A percentile compares a stretch with the other conserved stretches of the same genome.
These are phyloP conservation scores for Kodamaea kakaduensis DNA, from an alignment of 805 yeast species.

Conservation along the genomic window DNA sequence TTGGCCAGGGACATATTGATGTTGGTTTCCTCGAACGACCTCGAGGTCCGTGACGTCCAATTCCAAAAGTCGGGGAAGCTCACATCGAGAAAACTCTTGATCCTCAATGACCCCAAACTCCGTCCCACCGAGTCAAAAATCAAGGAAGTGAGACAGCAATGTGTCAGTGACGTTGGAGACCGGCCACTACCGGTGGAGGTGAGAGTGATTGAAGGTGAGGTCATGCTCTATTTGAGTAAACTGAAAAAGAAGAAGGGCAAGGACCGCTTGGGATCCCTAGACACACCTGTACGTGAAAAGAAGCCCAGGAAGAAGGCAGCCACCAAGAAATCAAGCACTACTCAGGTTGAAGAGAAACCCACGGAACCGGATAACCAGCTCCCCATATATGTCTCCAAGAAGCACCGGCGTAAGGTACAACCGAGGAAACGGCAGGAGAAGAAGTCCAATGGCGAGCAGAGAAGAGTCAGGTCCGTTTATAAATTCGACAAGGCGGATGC, in stretches of 20 bases:
- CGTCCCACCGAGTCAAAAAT: constrained; percentile 29
- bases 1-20: constrained; percentile 34
- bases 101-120: constrained; percentile 23
- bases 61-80: constrained; percentile 25
- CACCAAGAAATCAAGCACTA: neutral
- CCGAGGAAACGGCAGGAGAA: constrained; percentile 9
- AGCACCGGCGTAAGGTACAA: constrained; percentile 16
- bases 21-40: constrained; percentile 19
- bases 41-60: constrained; percentile 22
- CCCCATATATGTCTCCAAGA: constrained; percentile 13
- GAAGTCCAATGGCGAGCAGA: constrained; percentile 3
- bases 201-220: constrained; percentile 28
- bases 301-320: constrained; percentile 4
- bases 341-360: neutral
- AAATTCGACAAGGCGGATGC: constrained; percentile 44
- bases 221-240: constrained; percentile 12
- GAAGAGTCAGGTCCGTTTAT: constrained; percentile 6
- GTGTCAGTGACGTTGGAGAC: constrained; percentile 24
- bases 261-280: constrained; percentile 24
- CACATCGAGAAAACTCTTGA: constrained; percentile 29
- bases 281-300: constrained; percentile 8
- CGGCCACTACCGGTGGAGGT: constrained; percentile 13
- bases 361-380: neutral
- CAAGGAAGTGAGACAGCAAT: constrained; percentile 22
- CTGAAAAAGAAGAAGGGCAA: constrained; percentile 8